A percentile compares a stretch with the other conserved stretches of the same genome.
Conservation (phyloP, 805 yeast species). For the Pichia cephalocereana region DNA sequence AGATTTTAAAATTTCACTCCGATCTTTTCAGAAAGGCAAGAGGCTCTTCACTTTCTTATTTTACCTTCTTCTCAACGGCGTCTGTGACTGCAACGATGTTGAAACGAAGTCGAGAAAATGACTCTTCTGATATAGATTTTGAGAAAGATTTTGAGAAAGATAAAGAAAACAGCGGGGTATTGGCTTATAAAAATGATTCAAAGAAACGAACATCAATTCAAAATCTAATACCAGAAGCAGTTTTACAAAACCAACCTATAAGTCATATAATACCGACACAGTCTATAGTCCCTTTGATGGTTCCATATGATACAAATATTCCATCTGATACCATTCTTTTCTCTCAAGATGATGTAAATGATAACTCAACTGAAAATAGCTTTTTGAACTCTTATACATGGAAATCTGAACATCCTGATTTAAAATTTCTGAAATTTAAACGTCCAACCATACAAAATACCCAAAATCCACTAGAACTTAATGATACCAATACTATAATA, state of each 20-base stretch:
- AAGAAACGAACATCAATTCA: background rate
- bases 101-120: background rate
- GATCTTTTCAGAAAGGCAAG: too few species aligned
- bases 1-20: too few species aligned
- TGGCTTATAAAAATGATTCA: constrained; percentile 5
- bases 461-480: too few species aligned
- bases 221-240: constrained; percentile 10
- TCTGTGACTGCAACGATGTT: background rate
- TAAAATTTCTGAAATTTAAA: constrained; percentile 24
- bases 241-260: constrained; percentile 24
- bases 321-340: constrained; percentile 3
- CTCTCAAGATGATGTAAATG: constrained; percentile 7
- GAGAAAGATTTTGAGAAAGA: background rate
- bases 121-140: background rate
- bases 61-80: too few species aligned
- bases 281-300: constrained; percentile 20
- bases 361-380: background rate
- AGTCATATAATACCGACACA: constrained; percentile 32
- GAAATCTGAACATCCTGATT: constrained; percentile 17
- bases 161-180: too few species aligned
- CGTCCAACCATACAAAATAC: background rate
- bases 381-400: constrained; percentile 14
- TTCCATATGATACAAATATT: constrained; percentile 18
- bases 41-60: background rate
- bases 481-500: background rate